Conservation (phyloP, 257 asterid genomes). For the Ophiorrhiza pumila region DNA sequence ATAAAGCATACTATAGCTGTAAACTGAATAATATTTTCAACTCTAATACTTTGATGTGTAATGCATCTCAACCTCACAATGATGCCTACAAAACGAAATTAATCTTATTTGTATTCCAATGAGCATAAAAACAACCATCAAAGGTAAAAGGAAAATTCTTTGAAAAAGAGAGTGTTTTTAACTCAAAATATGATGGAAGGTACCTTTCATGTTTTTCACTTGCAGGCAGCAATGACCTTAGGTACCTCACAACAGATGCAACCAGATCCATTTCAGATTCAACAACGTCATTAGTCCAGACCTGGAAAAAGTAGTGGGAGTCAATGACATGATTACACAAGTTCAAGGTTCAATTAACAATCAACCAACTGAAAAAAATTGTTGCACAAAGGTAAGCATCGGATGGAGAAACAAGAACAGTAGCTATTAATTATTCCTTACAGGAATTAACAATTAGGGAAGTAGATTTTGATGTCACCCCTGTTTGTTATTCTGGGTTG, state of each 20-base stretch:
- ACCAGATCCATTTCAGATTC: slow-evolving; percentile 73
- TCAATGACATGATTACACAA: slow-evolving; percentile 1
- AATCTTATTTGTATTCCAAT: too few species aligned
- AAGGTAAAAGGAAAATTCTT: neutral
- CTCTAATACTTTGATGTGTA: neutral
- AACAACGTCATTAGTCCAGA: slow-evolving; percentile 66
- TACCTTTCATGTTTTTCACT: slow-evolving; percentile 77
- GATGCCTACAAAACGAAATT: neutral
- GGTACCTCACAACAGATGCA: slow-evolving; percentile 60
- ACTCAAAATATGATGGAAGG: neutral
- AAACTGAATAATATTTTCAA: neutral
- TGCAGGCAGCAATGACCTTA: slow-evolving; percentile 67
- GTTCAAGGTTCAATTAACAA: neutral
- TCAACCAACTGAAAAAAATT: neutral
- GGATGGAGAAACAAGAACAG: neutral
- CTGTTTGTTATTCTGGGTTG: too few species aligned
- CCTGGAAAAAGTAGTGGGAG: slow-evolving; percentile 36
- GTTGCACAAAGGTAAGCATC: neutral
- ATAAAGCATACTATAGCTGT: neutral
- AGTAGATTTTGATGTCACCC: neutral
- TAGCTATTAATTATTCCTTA: neutral
- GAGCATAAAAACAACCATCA: neutral
- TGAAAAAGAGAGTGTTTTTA: neutral
- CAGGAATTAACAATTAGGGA: neutral
- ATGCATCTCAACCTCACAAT: neutral